Evolutionary conservation across 306 rosid genomes (phyloP), one percentile per base, ranked within the genome.

Genomic region (Vigna unguiculata): DNA sequence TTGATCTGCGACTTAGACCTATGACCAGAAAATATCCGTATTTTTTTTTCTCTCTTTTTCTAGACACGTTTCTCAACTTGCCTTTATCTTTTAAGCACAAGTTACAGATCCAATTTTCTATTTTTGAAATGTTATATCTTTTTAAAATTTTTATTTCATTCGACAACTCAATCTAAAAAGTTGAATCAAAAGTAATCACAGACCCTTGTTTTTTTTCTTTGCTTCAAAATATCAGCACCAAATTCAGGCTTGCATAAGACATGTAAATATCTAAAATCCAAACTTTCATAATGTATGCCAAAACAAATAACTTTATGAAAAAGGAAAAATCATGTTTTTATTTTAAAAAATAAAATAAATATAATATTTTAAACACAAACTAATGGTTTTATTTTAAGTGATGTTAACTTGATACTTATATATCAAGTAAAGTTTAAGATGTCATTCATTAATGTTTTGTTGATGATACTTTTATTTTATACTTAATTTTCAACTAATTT

Each of bases 11-110:
- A 14, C 40, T 8, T 22, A 15, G 40, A 21, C 24, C 9, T 2
- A 38, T 22, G 19, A 72, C 66, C 38, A 36, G 22, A 36, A 72
- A 54, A 40, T 38, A 38, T 40, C 11, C 21, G 9, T 36, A 13
- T 14, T 2, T 20, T 2, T 3, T 15, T 7, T 32, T 3, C 3
- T 7, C 14, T 7, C 8, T 53, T 71, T 38, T 21, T 1, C 2
- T 40, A 14, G 15, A 53, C 66, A 53, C 36, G n/a, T 30, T 48
- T 51, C 19, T 43, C 80, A 65, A 66, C 57, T 76, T 66, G 81
- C 21, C 4, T 52, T 4, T 15, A 14, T 4, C 12, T 53, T 10
- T 49, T 28, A n/a, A 0, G 11, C 55, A 16, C 45, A 72, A 41
- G 0, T 41, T 36, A 36, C 13, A 43, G 1, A 21, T 76, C 54